Evolutionary conservation across 768 basidiomycete genomes (phyloP), one percentile per base, ranked within the genome.

Genomic region (Boletus subparvulus): DNA sequence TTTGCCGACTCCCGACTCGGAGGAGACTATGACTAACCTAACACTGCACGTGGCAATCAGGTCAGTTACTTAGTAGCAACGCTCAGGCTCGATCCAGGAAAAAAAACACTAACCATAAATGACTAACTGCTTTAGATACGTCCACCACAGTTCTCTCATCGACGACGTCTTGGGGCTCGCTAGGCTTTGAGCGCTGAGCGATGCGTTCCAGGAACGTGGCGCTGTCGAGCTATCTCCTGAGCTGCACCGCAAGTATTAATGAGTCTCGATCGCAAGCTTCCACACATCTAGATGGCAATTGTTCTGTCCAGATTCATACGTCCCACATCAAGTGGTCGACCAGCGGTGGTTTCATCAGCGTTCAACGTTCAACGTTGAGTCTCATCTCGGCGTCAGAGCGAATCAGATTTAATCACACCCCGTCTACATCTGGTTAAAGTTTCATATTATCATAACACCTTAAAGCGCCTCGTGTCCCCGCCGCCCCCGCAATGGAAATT

Each of bases 301-400:
- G 30, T 5, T 30, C 36, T 40, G 44, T 35, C 50, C 47, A 50
- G 46, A 63, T 67, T 47, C 35, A 51, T 40, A 35, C 47, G 35
- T 49, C 36, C 55, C 41, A 63, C 54, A 54, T 54, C 49, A 51
- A 35, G 56, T 50, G 46, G 52, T 54, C 17, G 26, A 13, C 28
- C 47, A 45, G 42, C 43, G 32, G 35, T 41, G 58, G 40, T 61
- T 52, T 17, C 55, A 54, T 49, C 51, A 47, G 32, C 36, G 24
- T 26, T 47, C 58, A 55, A 16, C 41, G 56, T 54, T 33, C 30
- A 45, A 30, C 52, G 37, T 51, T 52, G 56, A 39, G 39, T 28
- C 48, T 67, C 65, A 67, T 68, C 57, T 68, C 61, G 68, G 63
- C 48, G 52, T 52, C 66, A 62, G 68, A 63, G 46, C 61, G 63